These are phyloP conservation scores for Phytophthora hibernalis DNA, from an alignment of 352 stramenopile genomes.

Conservation along the genomic window DNA sequence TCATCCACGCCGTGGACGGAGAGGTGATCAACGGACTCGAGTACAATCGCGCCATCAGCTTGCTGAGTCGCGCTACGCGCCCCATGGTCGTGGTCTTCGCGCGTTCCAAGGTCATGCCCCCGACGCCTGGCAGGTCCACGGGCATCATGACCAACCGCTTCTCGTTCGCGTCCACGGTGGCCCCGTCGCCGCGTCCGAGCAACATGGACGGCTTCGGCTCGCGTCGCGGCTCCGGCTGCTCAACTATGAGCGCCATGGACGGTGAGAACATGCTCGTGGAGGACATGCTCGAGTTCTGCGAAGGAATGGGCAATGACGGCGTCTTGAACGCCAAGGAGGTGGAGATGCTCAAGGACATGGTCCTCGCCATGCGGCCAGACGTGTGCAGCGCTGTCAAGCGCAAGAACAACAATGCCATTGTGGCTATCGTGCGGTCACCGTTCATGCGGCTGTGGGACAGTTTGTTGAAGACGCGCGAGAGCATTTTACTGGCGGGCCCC, in stretches of 20 bases:
- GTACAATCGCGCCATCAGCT: constrained; percentile 83
- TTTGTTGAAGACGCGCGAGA: constrained; percentile 84
- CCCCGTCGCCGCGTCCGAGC: constrained; percentile 60
- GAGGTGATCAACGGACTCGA: constrained; percentile 80
- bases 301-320: constrained; percentile 58
- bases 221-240: constrained; percentile 54
- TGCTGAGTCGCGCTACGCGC: constrained; percentile 67
- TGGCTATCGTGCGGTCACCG: constrained; percentile 82
- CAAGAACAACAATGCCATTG: constrained; percentile 84
- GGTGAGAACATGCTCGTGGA: constrained; percentile 75
- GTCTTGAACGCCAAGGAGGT: constrained; percentile 71
- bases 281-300: constrained; percentile 90
- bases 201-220: constrained; percentile 40
- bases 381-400: constrained; percentile 78
- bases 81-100: constrained; percentile 87
- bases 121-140: constrained; percentile 64
- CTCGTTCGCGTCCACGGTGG: constrained; percentile 77
- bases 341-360: constrained; percentile 82
- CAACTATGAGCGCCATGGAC: constrained; percentile 54
- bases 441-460: constrained; percentile 88
- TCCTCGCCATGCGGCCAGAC: constrained; percentile 77
- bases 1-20: constrained; percentile 83
- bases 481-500: constrained; percentile 78
- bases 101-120: constrained; percentile 66
- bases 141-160: constrained; percentile 66